Percentiles rank a stretch among this genome's conserved stretches.
These are phyloP conservation scores for Cladosporium sp. DNA, from an alignment of 2,329 filamentous ascomycete species.

Conservation along the genomic window DNA sequence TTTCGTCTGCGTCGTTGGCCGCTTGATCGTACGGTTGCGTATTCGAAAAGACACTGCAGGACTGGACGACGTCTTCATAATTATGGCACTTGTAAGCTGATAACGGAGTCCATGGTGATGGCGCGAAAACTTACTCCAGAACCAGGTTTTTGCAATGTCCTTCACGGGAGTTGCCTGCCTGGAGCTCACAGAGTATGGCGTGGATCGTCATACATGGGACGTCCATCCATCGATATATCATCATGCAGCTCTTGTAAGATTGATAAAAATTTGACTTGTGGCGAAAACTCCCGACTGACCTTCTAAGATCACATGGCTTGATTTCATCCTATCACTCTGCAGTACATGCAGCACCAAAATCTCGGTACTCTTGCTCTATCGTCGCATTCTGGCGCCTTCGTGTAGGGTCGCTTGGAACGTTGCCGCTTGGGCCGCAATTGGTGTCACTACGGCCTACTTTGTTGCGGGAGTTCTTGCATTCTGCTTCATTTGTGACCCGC, in stretches of 20 bases:
- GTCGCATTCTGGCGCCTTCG: not conserved
- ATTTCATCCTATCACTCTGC: not conserved
- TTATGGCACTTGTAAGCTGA: not conserved
- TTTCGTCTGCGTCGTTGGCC: not conserved
- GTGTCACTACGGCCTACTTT: not conserved
- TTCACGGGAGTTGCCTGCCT: not conserved
- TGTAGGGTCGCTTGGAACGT: not conserved
- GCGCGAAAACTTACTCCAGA: not conserved
- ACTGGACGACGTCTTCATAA: not conserved
- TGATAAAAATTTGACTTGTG: not conserved
- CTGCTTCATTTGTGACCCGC: not conserved
- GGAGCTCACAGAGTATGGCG: not conserved
- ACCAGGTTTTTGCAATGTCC: not conserved
- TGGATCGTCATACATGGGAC: not conserved
- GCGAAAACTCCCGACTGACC: not conserved
- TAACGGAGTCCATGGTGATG: not conserved
- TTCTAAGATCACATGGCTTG: not conserved
- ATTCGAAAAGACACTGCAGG: not conserved
- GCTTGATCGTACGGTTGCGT: not conserved
- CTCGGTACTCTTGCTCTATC: not conserved
- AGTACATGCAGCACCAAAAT: not conserved
- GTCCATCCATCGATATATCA: not conserved
- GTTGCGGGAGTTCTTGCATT: not conserved
- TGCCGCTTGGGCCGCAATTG: not conserved
- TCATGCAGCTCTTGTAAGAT: not conserved